Conservation (phyloP, 768 basidiomycete genomes). For the Rhodotorula kratochvilovae region DNA sequence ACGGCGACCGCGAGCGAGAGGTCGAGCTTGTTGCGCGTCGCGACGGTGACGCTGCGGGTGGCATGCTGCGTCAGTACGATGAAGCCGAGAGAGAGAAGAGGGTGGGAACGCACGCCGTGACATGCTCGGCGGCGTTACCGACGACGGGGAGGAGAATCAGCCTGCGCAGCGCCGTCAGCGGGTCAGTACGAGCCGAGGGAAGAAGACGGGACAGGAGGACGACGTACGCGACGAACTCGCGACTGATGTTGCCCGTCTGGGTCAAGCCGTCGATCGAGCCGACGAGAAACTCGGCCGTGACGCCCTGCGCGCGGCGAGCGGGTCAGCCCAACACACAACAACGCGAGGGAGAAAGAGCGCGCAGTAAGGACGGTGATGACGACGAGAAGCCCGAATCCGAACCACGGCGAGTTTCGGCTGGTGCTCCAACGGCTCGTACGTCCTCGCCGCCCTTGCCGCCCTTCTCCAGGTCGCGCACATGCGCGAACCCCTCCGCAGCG, state of each 20-base stretch:
- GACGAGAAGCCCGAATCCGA: constrained; percentile 58
- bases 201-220: too few relatives aligned
- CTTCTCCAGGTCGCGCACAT: constrained; percentile 5
- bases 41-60: constrained; percentile 65
- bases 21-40: constrained; percentile 78
- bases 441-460: not conserved
- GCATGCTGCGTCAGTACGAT: constrained; percentile 29
- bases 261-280: constrained; percentile 71
- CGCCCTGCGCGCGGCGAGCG: constrained; percentile 44
- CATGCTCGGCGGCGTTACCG: constrained; percentile 67
- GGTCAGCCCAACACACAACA: too few relatives aligned
- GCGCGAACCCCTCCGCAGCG: not conserved
- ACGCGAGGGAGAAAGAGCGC: too few relatives aligned
- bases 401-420: constrained; percentile 58
- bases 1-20: constrained; percentile 86
- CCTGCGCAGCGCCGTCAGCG: not conserved
- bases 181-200: too few relatives aligned
- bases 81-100: not conserved
- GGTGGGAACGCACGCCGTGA: not conserved
- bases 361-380: constrained; percentile 44
- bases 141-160: constrained; percentile 88
- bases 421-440: constrained; percentile 36
- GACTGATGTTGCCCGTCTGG: constrained; percentile 55
- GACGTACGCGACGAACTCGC: constrained; percentile 68
- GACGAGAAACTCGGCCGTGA: constrained; percentile 68